Evolutionary conservation across 2,329 filamentous ascomycete species (phyloP), one percentile per base, ranked within the genome.

Genomic region (Clonostachys rhizophaga): DNA sequence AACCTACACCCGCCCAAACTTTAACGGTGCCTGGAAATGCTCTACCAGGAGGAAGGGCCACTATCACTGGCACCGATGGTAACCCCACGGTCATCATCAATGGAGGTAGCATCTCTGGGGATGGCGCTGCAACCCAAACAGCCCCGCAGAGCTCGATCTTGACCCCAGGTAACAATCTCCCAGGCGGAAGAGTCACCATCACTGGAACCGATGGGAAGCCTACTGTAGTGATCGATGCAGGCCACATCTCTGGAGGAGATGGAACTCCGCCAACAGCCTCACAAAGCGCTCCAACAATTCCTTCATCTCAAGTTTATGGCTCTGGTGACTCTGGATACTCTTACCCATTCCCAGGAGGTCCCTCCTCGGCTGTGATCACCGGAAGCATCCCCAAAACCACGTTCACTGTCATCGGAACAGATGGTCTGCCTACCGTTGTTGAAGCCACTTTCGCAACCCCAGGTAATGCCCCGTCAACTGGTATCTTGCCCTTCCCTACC

Each of bases 341-440:
- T 18, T 17, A 42, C 16, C 13, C 40, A 17, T n/a, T 17, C 40
- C 6, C 16, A 11, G 16, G 12, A n/a, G 40, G 17, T 24, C 12
- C 18, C 16, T 17, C 17, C 3, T 17, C 40, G 18, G 18, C 40
- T 24, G 12, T 17, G 40, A 14, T 17, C 40, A 42, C 24, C 6
- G 34, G 33, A 30, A 10, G 24, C 24, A 30, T 30, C 9, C 24
- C 24, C 8, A 30, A 30, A 30, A 40, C 40, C 3, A 46, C 44
- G 16, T 37, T 46, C 40, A 49, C 47, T 14, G 33, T 44, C 6
- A 43, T 49, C 30, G 47, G 47, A 24, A 10, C 40, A 14, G 47
- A 49, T 44, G 47, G 47, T n/a, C 41, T 37, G 34, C 47, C 47
- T 34, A 49, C 47, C 8, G 40, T 49, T 36, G 43, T 46, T n/a